Base-by-base conservation (phyloP, 1,284 basidiomycete species). In the Sphagnurus paluster region DNA sequence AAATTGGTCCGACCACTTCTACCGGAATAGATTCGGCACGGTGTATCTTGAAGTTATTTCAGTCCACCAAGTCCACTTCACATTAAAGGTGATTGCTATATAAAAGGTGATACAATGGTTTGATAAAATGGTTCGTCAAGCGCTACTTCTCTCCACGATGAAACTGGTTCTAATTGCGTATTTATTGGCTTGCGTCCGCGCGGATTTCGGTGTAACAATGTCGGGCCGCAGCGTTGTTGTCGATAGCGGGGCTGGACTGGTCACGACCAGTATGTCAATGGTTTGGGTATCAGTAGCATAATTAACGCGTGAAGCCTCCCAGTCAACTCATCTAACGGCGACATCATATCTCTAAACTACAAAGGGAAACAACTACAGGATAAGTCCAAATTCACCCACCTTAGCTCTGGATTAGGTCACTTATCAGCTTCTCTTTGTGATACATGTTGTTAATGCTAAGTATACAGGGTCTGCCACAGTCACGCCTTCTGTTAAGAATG, bases 351-450 rank as follows among this genome's bases (percentile, higher is more conserved):
- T 0, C 49, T 77, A 16, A 53, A 61, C 25, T 76, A 66, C 61
- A 74, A 75, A 50, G 70, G 72, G 23, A 68, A 66, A 42, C 66
- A 76, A 52, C 57, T 74, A 16, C 74, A 75, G 48, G 74, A 75
- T 56, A 61, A 60, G 6, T 61, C 62, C 37, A 71, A 76, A 55
- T 71, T 69, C 50, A 72, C 69, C 21, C 74, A 76, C 33, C 64
- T 76, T 16, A 71, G 67, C 49, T 75, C 72, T n/a, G 73, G 73
- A 5, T 57, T 75, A 44, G 72, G 69, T 67, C 50, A 14, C 54
- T 24, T 19, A n/a, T 20, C 16, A n/a, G 20, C 8, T 46, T 32
- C 10, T 14, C 11, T 14, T 30, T 17, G 30, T 23, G 24, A 9
- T 21, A 3, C 20, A 11, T 32, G 19, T 9, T 5, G 20, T 7